phyloP scores from a whole-genome alignment of 257 asterid species.

The Lavandula angustifolia region DNA sequence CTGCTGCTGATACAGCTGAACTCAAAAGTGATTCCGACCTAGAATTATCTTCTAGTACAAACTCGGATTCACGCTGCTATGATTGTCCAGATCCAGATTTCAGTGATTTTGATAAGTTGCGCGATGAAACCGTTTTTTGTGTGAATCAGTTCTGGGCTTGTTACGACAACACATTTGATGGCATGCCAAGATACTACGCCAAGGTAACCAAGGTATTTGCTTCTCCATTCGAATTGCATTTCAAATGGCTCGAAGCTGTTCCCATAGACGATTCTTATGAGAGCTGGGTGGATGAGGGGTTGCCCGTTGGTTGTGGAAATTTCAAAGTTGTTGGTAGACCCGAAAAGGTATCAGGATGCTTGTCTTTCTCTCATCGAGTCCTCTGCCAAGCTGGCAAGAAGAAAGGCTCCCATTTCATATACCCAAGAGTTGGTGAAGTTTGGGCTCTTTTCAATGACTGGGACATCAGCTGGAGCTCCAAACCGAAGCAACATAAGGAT shows the following conservation, averaged over 20 bases:
- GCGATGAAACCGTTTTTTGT: conserved; percentile 38
- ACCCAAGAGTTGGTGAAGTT: conserved; percentile 58
- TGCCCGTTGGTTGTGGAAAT: conserved; percentile 61
- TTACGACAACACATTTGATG: conserved; percentile 46
- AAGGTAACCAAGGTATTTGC: conserved; percentile 40
- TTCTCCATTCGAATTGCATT: conserved; percentile 47
- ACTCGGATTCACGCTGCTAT: conserved; percentile 10
- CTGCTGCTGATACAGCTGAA: conserved; percentile 25
- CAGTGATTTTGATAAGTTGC: conserved; percentile 44
- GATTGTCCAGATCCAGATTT: conserved; percentile 59
- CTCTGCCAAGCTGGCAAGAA: conserved; percentile 38
- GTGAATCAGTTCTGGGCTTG: conserved; percentile 64
- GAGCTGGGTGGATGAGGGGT: conserved; percentile 42
- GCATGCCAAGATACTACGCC: conserved; percentile 71
- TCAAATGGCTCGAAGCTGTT: conserved; percentile 57
- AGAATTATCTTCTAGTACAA: conserved; percentile 17
- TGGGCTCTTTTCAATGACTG: conserved; percentile 65
- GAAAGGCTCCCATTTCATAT: conserved; percentile 35
- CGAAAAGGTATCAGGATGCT: conserved; percentile 21
- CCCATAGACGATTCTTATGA: conserved; percentile 35
- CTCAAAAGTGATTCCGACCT: conserved; percentile 32
- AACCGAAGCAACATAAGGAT: conserved; percentile 31
- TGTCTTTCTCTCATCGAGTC: conserved; percentile 55
- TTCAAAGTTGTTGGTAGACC: conserved; percentile 38
- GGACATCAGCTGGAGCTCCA: conserved; percentile 48